These are phyloP conservation scores for Calonectria pteridis DNA, from an alignment of 2,329 filamentous ascomycete species.

Conservation along the genomic window DNA sequence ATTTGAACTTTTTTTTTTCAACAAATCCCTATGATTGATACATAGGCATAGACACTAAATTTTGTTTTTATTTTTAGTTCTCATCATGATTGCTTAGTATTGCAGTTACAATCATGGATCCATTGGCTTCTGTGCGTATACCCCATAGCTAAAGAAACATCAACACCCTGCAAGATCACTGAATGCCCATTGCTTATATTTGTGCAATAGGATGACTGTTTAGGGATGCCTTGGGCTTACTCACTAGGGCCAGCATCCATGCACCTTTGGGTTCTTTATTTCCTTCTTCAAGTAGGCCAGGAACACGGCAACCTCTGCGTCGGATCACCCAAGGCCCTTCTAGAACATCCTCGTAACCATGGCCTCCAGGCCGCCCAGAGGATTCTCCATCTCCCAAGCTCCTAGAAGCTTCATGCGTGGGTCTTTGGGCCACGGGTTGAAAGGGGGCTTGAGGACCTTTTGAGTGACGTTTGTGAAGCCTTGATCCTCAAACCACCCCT, in stretches of 20 bases:
- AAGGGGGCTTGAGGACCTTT: conserved; percentile 59
- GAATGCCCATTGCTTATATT: background rate
- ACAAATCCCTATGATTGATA: background rate
- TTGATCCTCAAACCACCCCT: conserved; percentile 56
- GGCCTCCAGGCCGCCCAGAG: conserved; percentile 42
- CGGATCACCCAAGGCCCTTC: conserved; percentile 39
- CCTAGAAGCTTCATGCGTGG: conserved; percentile 63
- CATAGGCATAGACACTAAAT: background rate
- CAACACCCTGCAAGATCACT: background rate
- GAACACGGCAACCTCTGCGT: conserved; percentile 38
- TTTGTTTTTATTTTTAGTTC: background rate
- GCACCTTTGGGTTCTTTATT: conserved; percentile 37
- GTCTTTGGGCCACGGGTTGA: conserved; percentile 63
- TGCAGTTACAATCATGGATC: background rate
- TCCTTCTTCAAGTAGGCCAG: conserved; percentile 37
- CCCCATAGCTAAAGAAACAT: conserved; percentile 28
- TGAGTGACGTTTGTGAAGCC: conserved; percentile 65
- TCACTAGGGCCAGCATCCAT: conserved; percentile 43
- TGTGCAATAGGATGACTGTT: background rate
- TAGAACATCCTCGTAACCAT: conserved; percentile 51
- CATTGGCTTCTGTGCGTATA: conserved; percentile 23
- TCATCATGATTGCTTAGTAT: background rate
- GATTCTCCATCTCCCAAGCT: conserved; percentile 42
- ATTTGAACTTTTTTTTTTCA: background rate
- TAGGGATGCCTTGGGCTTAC: background rate